Conservation (phyloP, 805 yeast genomes). For the Komagataella populi region DNA sequence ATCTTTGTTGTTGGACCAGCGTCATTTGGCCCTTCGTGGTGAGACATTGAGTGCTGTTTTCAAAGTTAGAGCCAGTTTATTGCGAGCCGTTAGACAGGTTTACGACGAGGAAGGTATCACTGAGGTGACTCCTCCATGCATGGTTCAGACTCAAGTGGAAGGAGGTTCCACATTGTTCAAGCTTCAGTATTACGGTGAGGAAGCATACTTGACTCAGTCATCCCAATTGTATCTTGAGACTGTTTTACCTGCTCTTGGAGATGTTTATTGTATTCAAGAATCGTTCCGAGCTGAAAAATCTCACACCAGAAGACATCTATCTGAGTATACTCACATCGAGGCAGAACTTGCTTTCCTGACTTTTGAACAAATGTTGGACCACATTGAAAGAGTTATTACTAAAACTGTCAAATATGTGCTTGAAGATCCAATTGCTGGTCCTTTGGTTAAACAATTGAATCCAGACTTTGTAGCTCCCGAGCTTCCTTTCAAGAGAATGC, state of each 20-base stretch:
- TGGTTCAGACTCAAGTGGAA: constrained; percentile 99
- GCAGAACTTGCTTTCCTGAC: constrained; percentile 80
- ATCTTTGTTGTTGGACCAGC: constrained; percentile 79
- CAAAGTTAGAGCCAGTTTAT: constrained; percentile 82
- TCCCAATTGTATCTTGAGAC: constrained; percentile 96
- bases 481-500: constrained; percentile 83
- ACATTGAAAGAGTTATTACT: constrained; percentile 70
- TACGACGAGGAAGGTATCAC: constrained; percentile 59
- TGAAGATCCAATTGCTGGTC: constrained; percentile 88
- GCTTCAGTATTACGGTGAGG: constrained; percentile 91
- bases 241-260: constrained; percentile 91
- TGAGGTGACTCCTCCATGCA: constrained; percentile 98
- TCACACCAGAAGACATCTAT: constrained; percentile 95
- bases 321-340: constrained; percentile 96
- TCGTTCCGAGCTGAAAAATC: constrained; percentile 98
- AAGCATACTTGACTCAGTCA: constrained; percentile 91
- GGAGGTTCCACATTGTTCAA: constrained; percentile 96
- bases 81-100: constrained; percentile 63
- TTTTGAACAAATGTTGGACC: constrained; percentile 76
- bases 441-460: constrained; percentile 81
- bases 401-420: constrained; percentile 60
- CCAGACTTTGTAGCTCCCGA: constrained; percentile 78
- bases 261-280: constrained; percentile 94
- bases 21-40: constrained; percentile 94
- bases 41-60: constrained; percentile 85